A percentile compares a stretch with the other conserved stretches of the same genome.
These are phyloP conservation scores for Solanum piurae DNA, from an alignment of 257 asterid genomes.

Conservation along the genomic window DNA sequence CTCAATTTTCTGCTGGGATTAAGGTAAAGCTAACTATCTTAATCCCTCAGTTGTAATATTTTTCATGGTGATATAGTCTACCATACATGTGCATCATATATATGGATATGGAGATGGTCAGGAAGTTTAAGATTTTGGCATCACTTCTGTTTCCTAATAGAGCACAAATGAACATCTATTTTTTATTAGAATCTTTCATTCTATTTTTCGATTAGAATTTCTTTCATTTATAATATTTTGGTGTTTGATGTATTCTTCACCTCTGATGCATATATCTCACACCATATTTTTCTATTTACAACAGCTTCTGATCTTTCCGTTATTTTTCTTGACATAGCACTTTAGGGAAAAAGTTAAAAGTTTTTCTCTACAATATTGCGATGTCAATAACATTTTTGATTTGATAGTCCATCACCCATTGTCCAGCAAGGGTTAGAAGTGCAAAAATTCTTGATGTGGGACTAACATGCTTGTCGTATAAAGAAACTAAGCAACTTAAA, in stretches of 20 bases:
- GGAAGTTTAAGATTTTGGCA: background rate
- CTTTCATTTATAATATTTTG: background rate
- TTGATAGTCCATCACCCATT: background rate
- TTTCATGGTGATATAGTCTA: background rate
- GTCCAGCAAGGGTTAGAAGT: background rate
- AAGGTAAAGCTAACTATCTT: constrained; percentile 39
- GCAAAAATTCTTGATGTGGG: background rate
- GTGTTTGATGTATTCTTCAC: background rate
- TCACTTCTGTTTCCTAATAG: background rate
- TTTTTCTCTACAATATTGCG: background rate
- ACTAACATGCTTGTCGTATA: background rate
- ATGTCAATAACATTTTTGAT: background rate
- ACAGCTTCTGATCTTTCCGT: background rate
- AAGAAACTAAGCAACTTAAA: background rate
- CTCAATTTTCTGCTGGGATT: constrained; percentile 82
- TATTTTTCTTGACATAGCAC: background rate
- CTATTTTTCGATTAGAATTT: background rate
- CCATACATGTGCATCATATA: background rate
- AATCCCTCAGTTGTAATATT: background rate
- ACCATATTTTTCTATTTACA: background rate
- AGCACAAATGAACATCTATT: background rate
- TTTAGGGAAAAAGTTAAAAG: background rate
- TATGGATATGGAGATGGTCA: background rate
- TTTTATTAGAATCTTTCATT: background rate
- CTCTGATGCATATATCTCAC: background rate